Conservation (phyloP, 768 basidiomycete species). For the Leccinum longicurvipes region DNA sequence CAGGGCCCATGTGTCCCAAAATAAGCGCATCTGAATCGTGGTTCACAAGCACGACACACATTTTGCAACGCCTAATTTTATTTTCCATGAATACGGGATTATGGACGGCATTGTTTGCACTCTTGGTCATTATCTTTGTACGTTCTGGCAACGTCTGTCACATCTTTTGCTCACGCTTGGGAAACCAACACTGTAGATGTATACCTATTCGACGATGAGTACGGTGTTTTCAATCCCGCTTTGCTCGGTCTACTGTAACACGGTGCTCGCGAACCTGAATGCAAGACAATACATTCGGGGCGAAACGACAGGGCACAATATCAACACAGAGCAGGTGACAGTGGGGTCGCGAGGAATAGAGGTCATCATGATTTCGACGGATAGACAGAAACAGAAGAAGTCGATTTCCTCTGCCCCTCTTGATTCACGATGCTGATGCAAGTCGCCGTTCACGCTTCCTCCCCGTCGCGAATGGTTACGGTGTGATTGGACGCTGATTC, state of each 20-base stretch:
- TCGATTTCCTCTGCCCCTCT: neutral
- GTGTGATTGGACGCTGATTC: neutral
- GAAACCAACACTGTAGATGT: neutral
- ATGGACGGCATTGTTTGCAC: slow-evolving; percentile 47
- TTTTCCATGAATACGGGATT: slow-evolving; percentile 32
- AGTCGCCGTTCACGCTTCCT: neutral
- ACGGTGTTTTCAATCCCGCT: slow-evolving; percentile 1
- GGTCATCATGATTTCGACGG: neutral
- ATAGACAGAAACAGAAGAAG: neutral
- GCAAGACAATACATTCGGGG: slow-evolving; percentile 5
- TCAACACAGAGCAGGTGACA: neutral
- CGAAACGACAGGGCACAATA: neutral
- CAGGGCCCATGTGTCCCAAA: too few relatives aligned
- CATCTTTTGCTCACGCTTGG: neutral
- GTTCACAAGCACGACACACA: slow-evolving; percentile 1
- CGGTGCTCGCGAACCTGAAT: slow-evolving; percentile 17
- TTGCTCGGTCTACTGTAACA: slow-evolving; percentile 12
- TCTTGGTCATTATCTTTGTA: slow-evolving; percentile 32
- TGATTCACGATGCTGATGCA: neutral
- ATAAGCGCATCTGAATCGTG: neutral
- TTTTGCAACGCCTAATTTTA: slow-evolving; percentile 8
- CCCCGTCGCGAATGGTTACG: neutral
- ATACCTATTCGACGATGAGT: neutral
- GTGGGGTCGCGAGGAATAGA: neutral
- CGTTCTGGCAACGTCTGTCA: neutral